Evolutionary conservation across 495 filamentous ascomycete species (phyloP), one percentile per base, ranked within the genome.

Genomic region (Penicillium bialowiezense): DNA sequence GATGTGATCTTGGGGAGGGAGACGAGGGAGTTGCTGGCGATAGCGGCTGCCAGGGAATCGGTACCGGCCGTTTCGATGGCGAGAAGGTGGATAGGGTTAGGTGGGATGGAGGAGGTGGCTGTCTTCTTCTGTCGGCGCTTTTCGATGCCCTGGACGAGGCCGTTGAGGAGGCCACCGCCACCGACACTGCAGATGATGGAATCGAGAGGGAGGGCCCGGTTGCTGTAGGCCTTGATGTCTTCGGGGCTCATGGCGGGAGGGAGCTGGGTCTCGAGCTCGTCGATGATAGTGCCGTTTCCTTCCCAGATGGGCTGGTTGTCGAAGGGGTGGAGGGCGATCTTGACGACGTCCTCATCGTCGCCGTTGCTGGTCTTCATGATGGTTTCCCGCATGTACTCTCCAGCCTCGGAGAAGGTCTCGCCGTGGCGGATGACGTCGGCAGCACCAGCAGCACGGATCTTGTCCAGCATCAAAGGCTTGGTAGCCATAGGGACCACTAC

Each of bases 231-330:
- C 41, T 59, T 55, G 44, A 61, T 62, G 41, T 66, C 65, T 4
- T 67, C 64, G 7, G 71, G 66, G 10, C 48, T 61, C n/a, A 44
- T 63, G 24, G 54, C 50, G n/a, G 61, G 46, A 12, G 63, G 62
- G 48, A 88, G 64, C 63, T 90, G 84, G 15, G 64, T 54, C 18
- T 74, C 70, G 8, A 96, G 63, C 67, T 98, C 93, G 51, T 86
- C 80, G 18, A 96, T 66, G 29, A 97, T 57, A 2, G 80, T 89
- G 34, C 78, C 72, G 55, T 85, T 79, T 23, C 93, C 93, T 21
- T 83, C 71, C 92, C 93, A 97, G 55, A 97, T 82, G 52, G 86
- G 82, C 26, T 81, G 73, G 67, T 95, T 81, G 63, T 98, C 90
- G 56, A 97, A 98, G 13, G 93, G 93, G 34, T 75, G 73, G 2